Conservation (phyloP, 2,329 filamentous ascomycete species). For the Trichoderma brevicompactum region DNA sequence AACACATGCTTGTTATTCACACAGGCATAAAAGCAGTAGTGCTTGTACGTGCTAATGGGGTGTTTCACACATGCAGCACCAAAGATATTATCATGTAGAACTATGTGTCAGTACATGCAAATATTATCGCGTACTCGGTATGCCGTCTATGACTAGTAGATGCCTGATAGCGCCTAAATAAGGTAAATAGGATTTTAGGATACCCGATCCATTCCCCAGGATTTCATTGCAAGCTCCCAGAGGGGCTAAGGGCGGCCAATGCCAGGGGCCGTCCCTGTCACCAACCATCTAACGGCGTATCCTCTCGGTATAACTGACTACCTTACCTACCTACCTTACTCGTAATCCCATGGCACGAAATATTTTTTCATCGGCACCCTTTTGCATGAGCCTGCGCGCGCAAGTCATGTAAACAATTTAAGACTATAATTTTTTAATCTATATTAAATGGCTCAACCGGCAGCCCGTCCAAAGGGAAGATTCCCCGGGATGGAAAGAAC, state of each 20-base stretch:
- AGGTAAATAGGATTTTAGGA: constrained; percentile 1
- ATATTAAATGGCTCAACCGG: constrained; percentile 27
- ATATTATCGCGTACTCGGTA: neutral
- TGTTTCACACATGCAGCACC: no score
- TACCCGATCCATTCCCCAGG: constrained; percentile 27
- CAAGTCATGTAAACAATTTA: constrained; percentile 23
- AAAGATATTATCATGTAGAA: neutral
- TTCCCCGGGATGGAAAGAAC: constrained; percentile 13
- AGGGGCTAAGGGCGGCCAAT: constrained; percentile 16
- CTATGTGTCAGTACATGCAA: neutral
- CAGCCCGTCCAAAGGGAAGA: neutral
- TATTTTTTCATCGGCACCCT: neutral
- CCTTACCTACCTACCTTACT: neutral
- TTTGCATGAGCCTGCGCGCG: constrained; percentile 18
- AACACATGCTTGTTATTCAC: neutral
- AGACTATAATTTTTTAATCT: neutral
- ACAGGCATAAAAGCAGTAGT: neutral
- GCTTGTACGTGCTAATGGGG: neutral
- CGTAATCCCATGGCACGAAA: neutral
- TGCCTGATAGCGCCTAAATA: constrained; percentile 19
- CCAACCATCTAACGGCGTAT: neutral
- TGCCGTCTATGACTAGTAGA: neutral
- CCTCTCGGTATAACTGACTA: neutral
- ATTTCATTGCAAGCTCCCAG: constrained; percentile 16
- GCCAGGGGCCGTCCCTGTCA: constrained; percentile 28